phyloP scores from a whole-genome alignment of 2,329 filamentous ascomycete genomes.

The Ceratocystis diversiconidia region DNA sequence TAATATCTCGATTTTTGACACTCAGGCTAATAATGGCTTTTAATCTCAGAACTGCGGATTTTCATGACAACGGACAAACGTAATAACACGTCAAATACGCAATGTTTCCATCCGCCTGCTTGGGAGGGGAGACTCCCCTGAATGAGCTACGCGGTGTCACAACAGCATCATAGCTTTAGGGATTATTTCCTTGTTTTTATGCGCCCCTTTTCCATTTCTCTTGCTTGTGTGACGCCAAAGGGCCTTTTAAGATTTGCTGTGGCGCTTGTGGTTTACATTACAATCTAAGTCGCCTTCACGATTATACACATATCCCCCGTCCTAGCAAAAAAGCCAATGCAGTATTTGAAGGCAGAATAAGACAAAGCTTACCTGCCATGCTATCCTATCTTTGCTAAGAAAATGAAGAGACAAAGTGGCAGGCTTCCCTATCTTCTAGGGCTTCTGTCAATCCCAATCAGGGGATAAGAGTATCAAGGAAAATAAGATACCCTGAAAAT shows the following conservation, averaged over 20 bases:
- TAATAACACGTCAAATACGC: not conserved
- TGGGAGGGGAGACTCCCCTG: too few species aligned
- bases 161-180: too few species aligned
- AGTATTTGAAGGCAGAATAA: too few species aligned
- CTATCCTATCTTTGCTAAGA: not conserved
- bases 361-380: not conserved
- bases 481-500: not conserved
- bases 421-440: not conserved
- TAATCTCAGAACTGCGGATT: not conserved
- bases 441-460: not conserved
- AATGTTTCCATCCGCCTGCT: too few species aligned
- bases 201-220: not conserved
- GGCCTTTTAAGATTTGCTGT: not conserved
- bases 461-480: not conserved
- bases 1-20: not conserved
- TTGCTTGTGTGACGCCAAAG: not conserved
- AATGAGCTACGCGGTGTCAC: not conserved
- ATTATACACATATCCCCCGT: too few species aligned
- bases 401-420: not conserved
- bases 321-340: too few species aligned
- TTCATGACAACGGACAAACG: not conserved
- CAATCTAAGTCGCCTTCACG: not conserved
- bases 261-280: not conserved
- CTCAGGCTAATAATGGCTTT: not conserved
- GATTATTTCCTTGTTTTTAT: not conserved